Conservation (phyloP, 148 eudicot genomes). For the Fagopyrum tataricum region DNA sequence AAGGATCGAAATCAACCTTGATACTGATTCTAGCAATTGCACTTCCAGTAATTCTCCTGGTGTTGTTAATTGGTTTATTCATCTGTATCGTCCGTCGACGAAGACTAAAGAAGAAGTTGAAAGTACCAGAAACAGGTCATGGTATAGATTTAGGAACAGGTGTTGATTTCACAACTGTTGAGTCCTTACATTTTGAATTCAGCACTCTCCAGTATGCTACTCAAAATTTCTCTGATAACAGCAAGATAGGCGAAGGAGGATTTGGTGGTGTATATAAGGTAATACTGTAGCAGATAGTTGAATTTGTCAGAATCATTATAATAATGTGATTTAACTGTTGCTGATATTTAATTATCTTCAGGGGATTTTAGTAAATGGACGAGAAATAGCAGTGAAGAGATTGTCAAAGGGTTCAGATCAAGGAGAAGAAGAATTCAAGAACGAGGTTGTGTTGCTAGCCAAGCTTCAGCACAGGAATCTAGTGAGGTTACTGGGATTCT, state of each 20-base stretch:
- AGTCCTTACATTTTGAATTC: constrained; percentile 34
- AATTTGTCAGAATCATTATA: neutral
- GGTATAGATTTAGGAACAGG: neutral
- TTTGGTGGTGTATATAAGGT: constrained; percentile 48
- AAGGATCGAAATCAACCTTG: neutral
- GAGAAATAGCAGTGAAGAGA: constrained; percentile 35
- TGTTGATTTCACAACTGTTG: constrained; percentile 18
- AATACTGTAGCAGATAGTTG: neutral
- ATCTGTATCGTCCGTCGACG: neutral
- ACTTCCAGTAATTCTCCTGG: neutral
- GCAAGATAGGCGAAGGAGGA: constrained; percentile 37
- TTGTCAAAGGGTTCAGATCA: constrained; percentile 25
- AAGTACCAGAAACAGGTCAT: constrained; percentile 3
- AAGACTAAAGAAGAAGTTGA: neutral
- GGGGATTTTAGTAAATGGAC: constrained; percentile 30
- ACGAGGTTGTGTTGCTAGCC: constrained; percentile 33
- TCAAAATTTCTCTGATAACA: constrained; percentile 21
- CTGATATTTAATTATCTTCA: neutral
- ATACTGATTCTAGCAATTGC: neutral
- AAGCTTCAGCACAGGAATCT: constrained; percentile 37
- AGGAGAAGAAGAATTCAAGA: constrained; percentile 38
- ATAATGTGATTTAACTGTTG: neutral
- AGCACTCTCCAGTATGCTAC: constrained; percentile 27
- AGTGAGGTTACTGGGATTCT: constrained; percentile 28
- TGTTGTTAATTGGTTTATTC: neutral